Conservation (phyloP, 306 rosid genomes). For the Lathyrus sativus region DNA sequence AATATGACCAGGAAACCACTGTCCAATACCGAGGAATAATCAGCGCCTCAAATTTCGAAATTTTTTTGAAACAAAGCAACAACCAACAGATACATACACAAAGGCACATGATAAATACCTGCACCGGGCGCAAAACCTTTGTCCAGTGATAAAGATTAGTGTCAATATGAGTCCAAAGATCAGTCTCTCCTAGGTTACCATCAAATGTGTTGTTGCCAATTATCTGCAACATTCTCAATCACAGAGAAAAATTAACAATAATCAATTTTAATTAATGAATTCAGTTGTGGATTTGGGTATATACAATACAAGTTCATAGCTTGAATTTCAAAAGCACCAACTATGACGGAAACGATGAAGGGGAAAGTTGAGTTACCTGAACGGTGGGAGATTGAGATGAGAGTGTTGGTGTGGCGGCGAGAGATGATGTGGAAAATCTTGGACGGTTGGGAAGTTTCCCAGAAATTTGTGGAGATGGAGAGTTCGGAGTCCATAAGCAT, state of each 20-base stretch:
- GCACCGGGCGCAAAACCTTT: conserved; percentile 80
- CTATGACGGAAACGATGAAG: conserved; percentile 7
- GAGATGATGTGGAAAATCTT: conserved; percentile 44
- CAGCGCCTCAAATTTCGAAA: conserved; percentile 34
- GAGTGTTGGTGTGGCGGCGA: conserved; percentile 51
- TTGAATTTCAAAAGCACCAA: conserved; percentile 10
- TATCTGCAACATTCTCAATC: conserved; percentile 56
- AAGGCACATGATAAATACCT: conserved; percentile 48
- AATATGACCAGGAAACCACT: conserved; percentile 99
- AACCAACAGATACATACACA: background rate
- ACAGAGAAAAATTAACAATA: background rate
- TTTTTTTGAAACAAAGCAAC: background rate
- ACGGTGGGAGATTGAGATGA: conserved; percentile 61
- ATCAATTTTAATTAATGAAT: background rate
- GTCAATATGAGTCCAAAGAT: conserved; percentile 68
- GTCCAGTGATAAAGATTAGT: conserved; percentile 88
- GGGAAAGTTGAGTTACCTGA: conserved; percentile 45
- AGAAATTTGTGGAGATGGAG: conserved; percentile 33
- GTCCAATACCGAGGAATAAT: conserved; percentile 40
- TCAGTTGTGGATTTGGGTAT: background rate
- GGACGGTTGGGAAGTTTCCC: conserved; percentile 1
- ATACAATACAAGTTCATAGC: conserved; percentile 6
- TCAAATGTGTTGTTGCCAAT: conserved; percentile 52
- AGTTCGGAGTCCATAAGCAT: conserved; percentile 49
- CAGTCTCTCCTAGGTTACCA: conserved; percentile 43